Evolutionary conservation across 129 eudicot species (phyloP), one percentile per base, ranked within the genome.

Genomic region (Flaveria brownii): DNA sequence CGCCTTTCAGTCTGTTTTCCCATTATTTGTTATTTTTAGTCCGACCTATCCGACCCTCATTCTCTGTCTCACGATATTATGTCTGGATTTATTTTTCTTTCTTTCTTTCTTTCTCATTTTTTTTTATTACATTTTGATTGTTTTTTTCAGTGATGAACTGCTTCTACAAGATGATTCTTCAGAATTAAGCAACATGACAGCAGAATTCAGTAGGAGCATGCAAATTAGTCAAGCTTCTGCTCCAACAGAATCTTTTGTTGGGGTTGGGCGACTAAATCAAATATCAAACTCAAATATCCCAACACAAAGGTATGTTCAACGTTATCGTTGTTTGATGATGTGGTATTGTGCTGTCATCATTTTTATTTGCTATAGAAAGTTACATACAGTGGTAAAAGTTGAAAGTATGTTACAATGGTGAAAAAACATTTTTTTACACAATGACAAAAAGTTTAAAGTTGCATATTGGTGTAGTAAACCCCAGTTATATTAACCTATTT

Each of bases 151-250:
- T 73, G 99, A 95, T 64, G 99, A 91, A 45, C 84, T 84, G 67
- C 95, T 95, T 73, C 74, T 95, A 74, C 96, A 95, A 88, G 99
- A 91, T 47, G 99, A 95, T 82, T 46, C 83, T 82, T 78, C 89
- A 9, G 96, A 91, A 68, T 36, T 75, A 66, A 80, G 82, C 88
- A 67, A 57, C 77, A 50, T 95, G 85, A 66, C 87, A 26, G 74
- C 70, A 25, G 96, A 91, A 46, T 89, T 94, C 80, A 82, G 81
- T 79, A 86, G 81, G 74, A 83, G 82, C 50, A 78, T 91, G 92
- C 86, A 81, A 64, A 81, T 91, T 33, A 84, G 74, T 84, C 89
- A 87, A 77, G 73, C 85, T 80, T 70, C 73, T 67, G 59, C 79
- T 66, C 76, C 88, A 36, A 64, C 74, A 33, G 90, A 89, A 64